These are phyloP conservation scores for Lizonia empirigonia DNA, from an alignment of 2,329 filamentous ascomycete genomes.

Conservation along the genomic window DNA sequence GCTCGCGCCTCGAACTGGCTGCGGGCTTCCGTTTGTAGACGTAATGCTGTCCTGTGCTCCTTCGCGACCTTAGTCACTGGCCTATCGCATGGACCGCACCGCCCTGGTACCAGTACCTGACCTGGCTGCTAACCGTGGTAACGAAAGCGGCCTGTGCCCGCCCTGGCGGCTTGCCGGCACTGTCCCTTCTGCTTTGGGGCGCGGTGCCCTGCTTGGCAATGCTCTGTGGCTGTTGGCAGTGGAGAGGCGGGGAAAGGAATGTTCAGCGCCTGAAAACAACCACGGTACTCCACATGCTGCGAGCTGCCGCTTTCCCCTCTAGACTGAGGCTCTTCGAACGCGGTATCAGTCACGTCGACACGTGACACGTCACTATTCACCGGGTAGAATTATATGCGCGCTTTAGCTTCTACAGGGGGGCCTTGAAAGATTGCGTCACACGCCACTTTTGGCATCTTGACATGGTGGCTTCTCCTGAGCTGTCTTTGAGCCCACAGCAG, in stretches of 20 bases:
- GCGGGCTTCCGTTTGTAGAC: slow-evolving; percentile 23
- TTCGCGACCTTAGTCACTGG: slow-evolving; percentile 25
- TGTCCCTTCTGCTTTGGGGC: slow-evolving; percentile 16
- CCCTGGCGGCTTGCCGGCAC: slow-evolving; percentile 25
- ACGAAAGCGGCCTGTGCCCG: slow-evolving; percentile 24
- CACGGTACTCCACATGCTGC: slow-evolving; percentile 4
- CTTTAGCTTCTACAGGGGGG: neutral
- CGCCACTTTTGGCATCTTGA: neutral
- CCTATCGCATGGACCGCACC: slow-evolving; percentile 23
- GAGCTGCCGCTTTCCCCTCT: neutral
- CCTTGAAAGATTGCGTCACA: neutral
- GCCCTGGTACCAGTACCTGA: no score
- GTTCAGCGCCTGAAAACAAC: neutral
- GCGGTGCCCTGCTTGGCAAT: slow-evolving; percentile 29
- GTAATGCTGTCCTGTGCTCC: slow-evolving; percentile 15
- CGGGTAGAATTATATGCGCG: neutral
- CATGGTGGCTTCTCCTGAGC: neutral
- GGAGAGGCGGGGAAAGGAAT: slow-evolving; percentile 21
- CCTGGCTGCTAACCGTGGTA: slow-evolving; percentile 15
- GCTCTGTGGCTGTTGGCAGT: slow-evolving; percentile 17
- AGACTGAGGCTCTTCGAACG: neutral
- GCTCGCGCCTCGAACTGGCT: slow-evolving; percentile 12
- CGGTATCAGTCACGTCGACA: slow-evolving; percentile 5
- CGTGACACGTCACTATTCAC: slow-evolving; percentile 7
- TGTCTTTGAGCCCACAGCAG: neutral